Evolutionary conservation across 2,329 filamentous ascomycete genomes (phyloP), one percentile per base, ranked within the genome.

Genomic region (Colletotrichum chlorophyti): DNA sequence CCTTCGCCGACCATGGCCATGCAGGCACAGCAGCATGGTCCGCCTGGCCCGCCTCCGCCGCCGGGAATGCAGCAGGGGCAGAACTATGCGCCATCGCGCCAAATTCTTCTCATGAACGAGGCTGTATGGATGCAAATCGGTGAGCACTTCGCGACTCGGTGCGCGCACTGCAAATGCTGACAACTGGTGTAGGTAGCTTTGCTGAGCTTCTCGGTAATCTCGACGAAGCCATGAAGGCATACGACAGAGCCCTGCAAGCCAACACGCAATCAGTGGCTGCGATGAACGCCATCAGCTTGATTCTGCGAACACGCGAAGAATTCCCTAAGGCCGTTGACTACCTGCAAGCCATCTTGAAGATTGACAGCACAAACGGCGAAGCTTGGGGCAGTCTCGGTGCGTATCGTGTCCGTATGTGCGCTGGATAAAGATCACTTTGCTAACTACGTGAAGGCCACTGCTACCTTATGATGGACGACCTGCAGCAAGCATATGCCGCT

Each of bases 401-500:
- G 84, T 72, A 21, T 24, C 8, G 45, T 27, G 47, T n/a, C 27
- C 41, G 19, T 35, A 17, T 27, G 6, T 8, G 24, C 40, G n/a
- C 26, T 17, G 19, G 8, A 17, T 11, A 9, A 35, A 41, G 11
- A 24, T 10, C 24, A 43, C n/a, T 24, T n/a, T 47, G 51, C 66
- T 71, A 46, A 69, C 65, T 65, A 37, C 6, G 26, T 40, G 12
- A 65, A 94, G 92, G 95, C n/a, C 95, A 98, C 73, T 98, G 95
- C 77, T 96, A 94, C 72, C 82, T 99, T 23, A 99, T 99, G 95
- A 96, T 97, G 85, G 95, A 99, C 70, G 94, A 97, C 69, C 78
- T 98, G 29, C 95, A 98, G 75, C 93, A 98, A 70, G 95, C 95
- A 1, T 99, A 99, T 69, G 91, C 91, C 27, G 93, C 95, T 1